These are phyloP conservation scores for Clavispora santaluciae DNA, from an alignment of 805 yeast species.

Conservation along the genomic window DNA sequence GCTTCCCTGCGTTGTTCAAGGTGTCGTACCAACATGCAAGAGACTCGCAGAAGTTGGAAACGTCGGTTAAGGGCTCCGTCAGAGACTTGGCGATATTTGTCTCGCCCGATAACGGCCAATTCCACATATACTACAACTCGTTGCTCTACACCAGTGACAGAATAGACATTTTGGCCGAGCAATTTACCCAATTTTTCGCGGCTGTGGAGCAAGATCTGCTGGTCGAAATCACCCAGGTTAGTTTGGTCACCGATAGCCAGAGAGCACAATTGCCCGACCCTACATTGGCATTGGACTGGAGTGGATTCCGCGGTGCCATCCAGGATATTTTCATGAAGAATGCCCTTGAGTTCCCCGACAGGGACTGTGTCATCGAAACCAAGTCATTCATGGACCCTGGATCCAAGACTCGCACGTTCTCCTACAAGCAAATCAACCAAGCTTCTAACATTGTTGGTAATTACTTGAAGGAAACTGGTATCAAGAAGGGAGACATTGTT, in stretches of 20 bases:
- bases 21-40: conserved; percentile 50
- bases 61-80: conserved; percentile 48
- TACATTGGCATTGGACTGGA: conserved; percentile 81
- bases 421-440: conserved; percentile 82
- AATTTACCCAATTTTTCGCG: conserved; percentile 52
- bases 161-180: conserved; percentile 65
- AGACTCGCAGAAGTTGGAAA: conserved; percentile 37
- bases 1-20: conserved; percentile 60
- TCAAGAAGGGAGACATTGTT: conserved; percentile 87
- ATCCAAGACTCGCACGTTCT: conserved; percentile 63
- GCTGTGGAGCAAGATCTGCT: conserved; percentile 33
- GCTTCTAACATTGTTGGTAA: conserved; percentile 94
- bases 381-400: conserved; percentile 56
- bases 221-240: conserved; percentile 51
- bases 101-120: conserved; percentile 21
- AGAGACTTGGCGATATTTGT: conserved; percentile 59
- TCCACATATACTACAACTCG: conserved; percentile 64
- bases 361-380: conserved; percentile 91
- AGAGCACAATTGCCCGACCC: conserved; percentile 74
- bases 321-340: conserved; percentile 92
- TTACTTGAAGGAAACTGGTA: conserved; percentile 74
- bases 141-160: conserved; percentile 69
- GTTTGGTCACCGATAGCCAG: conserved; percentile 68
- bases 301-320: conserved; percentile 87
- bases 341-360: conserved; percentile 78